Evolutionary conservation across 73 alveolate species (phyloP), one percentile per base, ranked within the genome.

Genomic region (Paramecium biaurelia): DNA sequence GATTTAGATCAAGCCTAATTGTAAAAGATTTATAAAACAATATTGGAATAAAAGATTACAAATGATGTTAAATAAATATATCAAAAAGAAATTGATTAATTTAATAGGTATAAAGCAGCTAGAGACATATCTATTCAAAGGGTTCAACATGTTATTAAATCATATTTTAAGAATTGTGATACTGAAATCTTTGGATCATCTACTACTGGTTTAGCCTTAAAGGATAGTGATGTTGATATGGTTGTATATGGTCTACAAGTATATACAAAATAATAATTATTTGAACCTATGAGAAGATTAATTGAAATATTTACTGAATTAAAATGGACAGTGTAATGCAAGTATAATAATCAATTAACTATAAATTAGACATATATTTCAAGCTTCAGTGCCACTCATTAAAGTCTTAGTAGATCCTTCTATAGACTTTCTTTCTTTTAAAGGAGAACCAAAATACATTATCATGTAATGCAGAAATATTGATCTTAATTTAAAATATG

Each of bases 161-260:
- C 76, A 21, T 45, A 43, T 43, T 79, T 79, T 79, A 38, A 30
- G 28, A 63, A 63, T 63, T 21, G 47, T 20, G 90, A 79, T 8
- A 23, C 90, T 43, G n/a, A 79, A 79, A 42, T 79, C 10, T 79
- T 43, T 79, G 90, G 90, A 18, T 79, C 90, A 12, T 79, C 70
- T 8, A 45, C 47, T 1, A 79, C 90, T 43, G 90, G 90, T 0
- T 79, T 79, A 79, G 90, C 90, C 0, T 42, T 79, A 45, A 26
- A 79, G 7, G 90, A 79, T 79, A 43, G 76, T 43, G 90, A 79
- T 79, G 90, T 79, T 14, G 90, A 79, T 79, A 42, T 79, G 42
- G 90, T 79, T 21, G 90, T 79, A 11, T 43, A 21, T 21, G 90
- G 90, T 37, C 20, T 79, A 10, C 21, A 21, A 24, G 70, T 43